Base-by-base conservation (phyloP, 805 yeast genomes). In the Torulaspora delbrueckii region DNA sequence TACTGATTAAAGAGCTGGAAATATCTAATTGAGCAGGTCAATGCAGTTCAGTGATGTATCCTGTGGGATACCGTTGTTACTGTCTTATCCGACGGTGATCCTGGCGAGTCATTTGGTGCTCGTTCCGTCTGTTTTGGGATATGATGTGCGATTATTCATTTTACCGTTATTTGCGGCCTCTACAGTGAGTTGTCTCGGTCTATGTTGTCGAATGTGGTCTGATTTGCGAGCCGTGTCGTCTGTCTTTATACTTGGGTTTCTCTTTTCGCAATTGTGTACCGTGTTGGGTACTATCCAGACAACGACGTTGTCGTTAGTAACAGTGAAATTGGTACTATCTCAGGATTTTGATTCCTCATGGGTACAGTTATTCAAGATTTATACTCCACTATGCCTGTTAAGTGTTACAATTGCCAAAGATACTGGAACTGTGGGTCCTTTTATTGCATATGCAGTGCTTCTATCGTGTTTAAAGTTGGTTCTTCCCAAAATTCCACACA, bases 31-130 rank as follows among this genome's bases (percentile, higher is more conserved):
- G 22, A 19, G 22, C 22, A 22, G 19, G 34, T n/a, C 42, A 14
- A 45, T 42, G 45, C 35, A 27, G 35, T 28, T 27, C 18, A 18
- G 23, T 13, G 48, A 45, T 28, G 28, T 40, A n/a, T 45, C 41
- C 26, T 53, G 63, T 5, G 55, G 53, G 35, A 55, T 65, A 10
- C 69, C 69, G 12, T 36, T 65, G 40, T 34, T 63, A 26, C 52
- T 65, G 13, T 57, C 66, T 26, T 60, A 56, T 45, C 67, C 69
- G 22, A 61, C 68, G 6, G 53, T 65, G 23, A 52, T 65, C 8
- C 46, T 65, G 30, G 58, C 68, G 25, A 54, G 59, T 46, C 55
- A 51, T 39, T 43, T 62, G 30, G 54, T 63, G 16, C 42, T 61
- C 32, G 54, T 57, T n/a, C 40, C 37, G 18, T 35, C 46, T 22